Base-by-base conservation (phyloP, 228 moss, liverwort and hornwort genomes). In the Sphagnum fallax region DNA sequence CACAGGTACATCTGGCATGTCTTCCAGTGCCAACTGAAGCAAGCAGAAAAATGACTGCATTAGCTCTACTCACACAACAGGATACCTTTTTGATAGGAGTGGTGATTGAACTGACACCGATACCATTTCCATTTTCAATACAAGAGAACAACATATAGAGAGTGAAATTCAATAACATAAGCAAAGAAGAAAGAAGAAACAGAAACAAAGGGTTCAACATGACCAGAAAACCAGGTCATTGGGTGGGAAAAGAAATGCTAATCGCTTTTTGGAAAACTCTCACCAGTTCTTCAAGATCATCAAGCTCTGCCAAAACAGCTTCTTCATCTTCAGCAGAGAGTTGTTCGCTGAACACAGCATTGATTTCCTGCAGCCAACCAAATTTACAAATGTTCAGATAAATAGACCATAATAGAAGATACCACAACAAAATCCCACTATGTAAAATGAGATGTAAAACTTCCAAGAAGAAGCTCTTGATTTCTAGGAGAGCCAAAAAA, bases 281-380 rank as follows among this genome's bases (percentile, higher is more conserved):
- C 66, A 83, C 97, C 64, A 82, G 77, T 72, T 80, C 75, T 74
- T 93, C 94, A 50, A 98, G 85, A 65, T 82, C 83, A 50, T 91
- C 93, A 50, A 93, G 89, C 76, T 98, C 98, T 58, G 88, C 90
- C 82, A 94, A 76, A 49, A 90, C 86, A 73, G 90, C 94, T 86
- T 98, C 98, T 69, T 98, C 92, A 72, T 98, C 98, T 83, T 94
- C 98, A 61, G 90, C 87, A 70, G 92, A 82, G 50, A 94, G 72
- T 72, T 94, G 93, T 71, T 93, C 85, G 52, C 86, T 90, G 52
- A 98, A 70, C 14, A 78, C 86, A 53, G 71, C 80, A 67, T 78
- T 89, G 63, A 98, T 69, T 72, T 92, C 92, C 97, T 98, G 83
- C 57, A 83, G 70, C 6, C 71, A 69, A 5, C 4, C 18, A 12